phyloP scores from a whole-genome alignment of 2,329 filamentous ascomycete species.

The Aspergillus ruber region DNA sequence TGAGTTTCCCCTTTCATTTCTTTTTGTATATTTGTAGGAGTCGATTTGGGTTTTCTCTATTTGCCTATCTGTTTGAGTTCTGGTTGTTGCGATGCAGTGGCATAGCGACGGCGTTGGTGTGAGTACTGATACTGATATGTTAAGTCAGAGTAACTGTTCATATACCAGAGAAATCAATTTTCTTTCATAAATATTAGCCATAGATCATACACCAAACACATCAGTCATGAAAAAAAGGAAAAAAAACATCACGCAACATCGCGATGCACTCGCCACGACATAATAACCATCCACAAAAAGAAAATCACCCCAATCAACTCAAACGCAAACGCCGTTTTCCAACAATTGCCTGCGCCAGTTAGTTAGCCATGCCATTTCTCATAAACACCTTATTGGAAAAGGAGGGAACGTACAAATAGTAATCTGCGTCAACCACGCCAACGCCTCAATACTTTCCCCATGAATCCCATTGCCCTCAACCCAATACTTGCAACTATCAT shows the following conservation, averaged over 20 bases:
- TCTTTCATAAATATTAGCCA: not conserved
- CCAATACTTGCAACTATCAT: slow-evolving; percentile 53
- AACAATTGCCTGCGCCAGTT: slow-evolving; percentile 46
- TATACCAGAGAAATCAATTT: not conserved
- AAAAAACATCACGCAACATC: slow-evolving; percentile 14
- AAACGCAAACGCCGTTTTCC: slow-evolving; percentile 58
- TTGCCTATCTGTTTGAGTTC: slow-evolving; percentile 4
- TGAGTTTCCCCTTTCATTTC: slow-evolving; percentile 11
- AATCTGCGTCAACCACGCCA: slow-evolving; percentile 58
- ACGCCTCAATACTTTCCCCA: slow-evolving; percentile 48
- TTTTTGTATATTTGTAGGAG: not conserved
- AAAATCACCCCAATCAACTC: slow-evolving; percentile 59
- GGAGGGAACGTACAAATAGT: slow-evolving; percentile 50
- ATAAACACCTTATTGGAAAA: not conserved
- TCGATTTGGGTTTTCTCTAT: not conserved
- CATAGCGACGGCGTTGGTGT: slow-evolving; percentile 26
- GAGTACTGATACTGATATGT: not conserved
- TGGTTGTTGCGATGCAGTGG: slow-evolving; percentile 21
- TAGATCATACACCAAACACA: not conserved
- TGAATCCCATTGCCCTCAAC: slow-evolving; percentile 42
- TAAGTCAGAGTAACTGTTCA: not conserved
- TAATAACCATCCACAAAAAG: slow-evolving; percentile 60
- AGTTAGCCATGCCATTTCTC: not conserved
- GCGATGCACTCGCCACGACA: slow-evolving; percentile 50
- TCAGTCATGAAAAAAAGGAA: slow-evolving; percentile 8